Evolutionary conservation across 1,284 basidiomycete genomes (phyloP).

Genomic region (Taiwanofungus camphoratus): DNA sequence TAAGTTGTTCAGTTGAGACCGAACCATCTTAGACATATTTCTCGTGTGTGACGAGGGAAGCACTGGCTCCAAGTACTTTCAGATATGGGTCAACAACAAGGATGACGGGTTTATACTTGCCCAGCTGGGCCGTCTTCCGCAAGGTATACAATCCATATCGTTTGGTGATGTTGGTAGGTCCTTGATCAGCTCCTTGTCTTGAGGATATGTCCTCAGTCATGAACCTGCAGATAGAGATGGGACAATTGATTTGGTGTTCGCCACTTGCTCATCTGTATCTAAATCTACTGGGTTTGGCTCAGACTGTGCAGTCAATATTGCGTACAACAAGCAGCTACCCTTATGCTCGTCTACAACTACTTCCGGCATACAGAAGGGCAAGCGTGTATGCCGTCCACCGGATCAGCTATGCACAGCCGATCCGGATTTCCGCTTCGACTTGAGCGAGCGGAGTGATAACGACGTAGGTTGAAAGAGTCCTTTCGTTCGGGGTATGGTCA

Average conservation of each 20-base stretch:
- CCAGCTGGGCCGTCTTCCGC: conserved; percentile 66
- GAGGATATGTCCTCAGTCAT: background rate
- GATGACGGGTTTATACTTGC: conserved; percentile 68
- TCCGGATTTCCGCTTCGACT: conserved; percentile 73
- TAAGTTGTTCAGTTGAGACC: background rate
- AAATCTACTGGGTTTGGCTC: conserved; percentile 61
- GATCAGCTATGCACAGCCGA: conserved; percentile 83
- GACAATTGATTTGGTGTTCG: conserved; percentile 92
- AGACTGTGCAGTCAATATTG: conserved; percentile 84
- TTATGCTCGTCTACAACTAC: conserved; percentile 62
- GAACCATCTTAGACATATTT: conserved; percentile 65
- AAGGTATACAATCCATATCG: conserved; percentile 73
- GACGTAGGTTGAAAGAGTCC: conserved; percentile 47
- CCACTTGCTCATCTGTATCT: conserved; percentile 74
- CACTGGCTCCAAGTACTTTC: conserved; percentile 55
- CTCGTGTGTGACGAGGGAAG: conserved; percentile 73
- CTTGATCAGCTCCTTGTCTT: background rate
- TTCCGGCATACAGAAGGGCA: conserved; percentile 42
- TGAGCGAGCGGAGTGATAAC: conserved; percentile 47
- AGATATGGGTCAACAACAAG: conserved; percentile 91
- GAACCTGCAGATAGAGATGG: conserved; percentile 81
- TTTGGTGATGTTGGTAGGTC: conserved; percentile 88
- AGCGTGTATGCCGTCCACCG: conserved; percentile 65
- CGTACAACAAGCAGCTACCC: conserved; percentile 88
- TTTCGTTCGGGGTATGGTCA: background rate